phyloP scores from a whole-genome alignment of 2,329 filamentous ascomycete species.

The Exophiala sp. region DNA sequence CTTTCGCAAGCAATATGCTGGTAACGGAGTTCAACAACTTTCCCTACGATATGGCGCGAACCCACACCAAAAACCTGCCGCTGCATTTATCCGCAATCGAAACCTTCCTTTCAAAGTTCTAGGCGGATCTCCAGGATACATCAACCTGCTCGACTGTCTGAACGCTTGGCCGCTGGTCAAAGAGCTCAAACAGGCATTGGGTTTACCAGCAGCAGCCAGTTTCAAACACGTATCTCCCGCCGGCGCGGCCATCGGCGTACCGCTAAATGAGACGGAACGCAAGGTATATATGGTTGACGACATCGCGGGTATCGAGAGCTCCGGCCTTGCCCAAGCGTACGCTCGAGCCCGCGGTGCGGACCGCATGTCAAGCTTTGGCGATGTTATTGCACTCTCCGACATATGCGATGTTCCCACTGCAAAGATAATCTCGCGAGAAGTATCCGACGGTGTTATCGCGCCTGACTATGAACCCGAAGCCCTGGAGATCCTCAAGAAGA shows the following conservation, averaged over 20 bases:
- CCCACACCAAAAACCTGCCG: constrained; percentile 95
- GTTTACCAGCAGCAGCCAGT: constrained; percentile 83
- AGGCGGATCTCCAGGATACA: constrained; percentile 83
- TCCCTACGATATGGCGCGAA: constrained; percentile 92
- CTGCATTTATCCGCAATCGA: constrained; percentile 67
- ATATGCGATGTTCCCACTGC: constrained; percentile 87
- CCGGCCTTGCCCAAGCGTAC: constrained; percentile 85
- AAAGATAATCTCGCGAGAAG: constrained; percentile 95
- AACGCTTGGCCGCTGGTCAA: constrained; percentile 97
- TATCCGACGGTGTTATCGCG: constrained; percentile 93
- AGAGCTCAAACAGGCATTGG: constrained; percentile 84
- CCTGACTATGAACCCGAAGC: constrained; percentile 79
- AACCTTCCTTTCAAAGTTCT: constrained; percentile 92
- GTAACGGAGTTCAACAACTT: constrained; percentile 73
- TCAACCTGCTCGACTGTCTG: constrained; percentile 92
- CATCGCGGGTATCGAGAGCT: constrained; percentile 80
- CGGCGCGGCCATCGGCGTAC: constrained; percentile 87
- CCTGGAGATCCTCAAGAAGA: constrained; percentile 87
- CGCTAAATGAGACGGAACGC: constrained; percentile 77
- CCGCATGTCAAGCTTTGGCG: constrained; percentile 97
- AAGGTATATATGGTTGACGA: constrained; percentile 99
- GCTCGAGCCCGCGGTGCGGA: constrained; percentile 92
- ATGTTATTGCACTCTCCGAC: constrained; percentile 89
- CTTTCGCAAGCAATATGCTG: constrained; percentile 95
- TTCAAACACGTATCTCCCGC: constrained; percentile 99